Base-by-base conservation (phyloP, 495 filamentous ascomycete species). In the Daldinia grandis region DNA sequence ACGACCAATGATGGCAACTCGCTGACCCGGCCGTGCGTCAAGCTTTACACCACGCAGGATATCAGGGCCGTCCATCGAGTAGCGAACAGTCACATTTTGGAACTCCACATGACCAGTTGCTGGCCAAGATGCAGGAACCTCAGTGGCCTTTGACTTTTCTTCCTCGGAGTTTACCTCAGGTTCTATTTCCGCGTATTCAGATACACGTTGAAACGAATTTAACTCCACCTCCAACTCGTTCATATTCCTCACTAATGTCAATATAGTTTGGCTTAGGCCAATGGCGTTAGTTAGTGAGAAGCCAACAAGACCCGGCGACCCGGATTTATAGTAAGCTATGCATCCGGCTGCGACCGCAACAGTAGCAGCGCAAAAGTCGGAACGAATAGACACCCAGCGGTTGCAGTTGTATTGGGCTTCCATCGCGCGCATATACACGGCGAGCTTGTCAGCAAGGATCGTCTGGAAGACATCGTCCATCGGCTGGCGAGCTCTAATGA, bases 401-500 rank as follows among this genome's bases (percentile, higher is more conserved):
- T 85, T 58, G 87, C 84, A 66, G 93, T 81, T 74, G 93, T 94
- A 73, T 90, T 68, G 66, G 1, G 66, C 44, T 21, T 68, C 66
- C 10, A 58, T 25, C 21, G 66, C 66, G 59, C 66, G 66, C 51
- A 58, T 58, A 15, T 68, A 68, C 15, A 63, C 66, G 5, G 74
- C 94, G 0, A 68, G 51, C 35, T 60, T 91, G 77, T 92, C 94
- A 0, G 93, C 93, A 35, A 92, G 83, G 69, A 90, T 91, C 71
- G 94, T 90, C 30, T 86, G 85, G 74, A 95, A 92, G 72, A 94
- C 89, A 47, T 88, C 87, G 50, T 78, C 78, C 70, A 94, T 87
- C 72, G 94, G 94, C 70, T 93, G 90, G 19, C 92, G 82, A 53
- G 93, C 93, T 72, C 93, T 87, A 68, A 95, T 95, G 6, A 92